Base-by-base conservation (phyloP, 768 basidiomycete genomes). In the Clathrus columnatus region DNA sequence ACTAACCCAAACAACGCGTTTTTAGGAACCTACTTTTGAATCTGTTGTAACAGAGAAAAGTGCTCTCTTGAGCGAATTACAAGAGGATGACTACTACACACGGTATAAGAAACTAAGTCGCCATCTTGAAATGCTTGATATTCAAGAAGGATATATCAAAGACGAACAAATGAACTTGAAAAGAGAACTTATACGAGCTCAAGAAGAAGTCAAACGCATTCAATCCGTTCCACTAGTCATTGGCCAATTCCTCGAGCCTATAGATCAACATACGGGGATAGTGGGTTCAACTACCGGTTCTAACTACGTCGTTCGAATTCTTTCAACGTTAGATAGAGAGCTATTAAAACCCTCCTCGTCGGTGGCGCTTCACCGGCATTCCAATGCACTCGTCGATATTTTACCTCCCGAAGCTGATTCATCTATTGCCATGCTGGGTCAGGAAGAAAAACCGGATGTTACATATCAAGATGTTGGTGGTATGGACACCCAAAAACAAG, bases 141-240 rank as follows among this genome's bases (percentile, higher is more conserved):
- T 92, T 24, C 86, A 87, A 64, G 89, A 97, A 71, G 88, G 87
- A 72, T 99, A 98, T 68, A 96, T 99, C 71, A 95, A 98, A 68
- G 95, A 99, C 63, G 96, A 99, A 69, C 94, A 96, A 64, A 90
- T 90, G 16, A 97, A 97, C 65, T 82, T 99, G 54, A 95, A 98
- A 70, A 85, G 95, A 49, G 96, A 99, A 71, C 85, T 99, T 59
- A 88, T 98, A 61, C 91, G 96, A 55, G 96, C 96, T 0, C 96
- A 99, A 67, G 96, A 99, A 69, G 96, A 99, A 73, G 96, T 99
- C 67, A 96, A 97, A 72, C 89, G 96, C 57, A 99, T 99, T 68
- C 93, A 98, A 72, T 91, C 91, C 51, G 96, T 99, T 5, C 96
- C 96, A 0, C 84, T 99, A 16, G 96, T 99, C 67, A 99, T 99